Base-by-base conservation (phyloP, 257 asterid genomes). In the Primulina huaijiensis region DNA sequence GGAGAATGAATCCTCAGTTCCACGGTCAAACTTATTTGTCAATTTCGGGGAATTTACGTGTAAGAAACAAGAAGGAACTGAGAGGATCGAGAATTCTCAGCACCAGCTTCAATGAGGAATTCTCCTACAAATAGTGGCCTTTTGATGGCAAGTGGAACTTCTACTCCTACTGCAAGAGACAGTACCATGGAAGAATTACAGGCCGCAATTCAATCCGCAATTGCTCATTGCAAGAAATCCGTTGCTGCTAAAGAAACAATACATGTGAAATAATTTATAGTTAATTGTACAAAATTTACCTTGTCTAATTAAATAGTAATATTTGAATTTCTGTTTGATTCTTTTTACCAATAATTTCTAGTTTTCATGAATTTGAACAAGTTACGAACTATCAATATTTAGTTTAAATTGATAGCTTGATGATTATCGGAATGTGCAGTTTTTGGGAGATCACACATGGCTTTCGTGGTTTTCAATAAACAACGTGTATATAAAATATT, bases 111-210 rank as follows among this genome's bases (percentile, higher is more conserved):
- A 10, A 89, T 90, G 89, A 81, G 78, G 55, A 79, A 83, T 35
- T 90, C 97, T 31, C 97, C 96, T 23, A 74, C 90, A 59, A 93
- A 93, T 20, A 93, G 98, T 56, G 98, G 98, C 46, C 75, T 77
- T 0, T 72, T 93, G 46, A 82, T 87, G 60, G 88, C 90, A 8
- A 77, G 85, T 8, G 75, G 72, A 19, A 27, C 74, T 19, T 35
- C 61, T 11, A 78, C 85, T 21, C 82, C 82, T 11, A 46, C 80
- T 37, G 6, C 76, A 7, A 68, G 81, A 76, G 94, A 89, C 46
- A 84, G 94, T 72, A 83, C 96, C 68, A 88, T 92, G 98, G 98
- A 89, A 74, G 98, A 89, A 67, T 62, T 92, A 67, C 98, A 92
- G 73, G 88, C 98, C 63, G 89, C 92, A 3, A 84, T 86, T 78